Base-by-base conservation (phyloP, 441 rosid species). In the Flueggea neowawraea region DNA sequence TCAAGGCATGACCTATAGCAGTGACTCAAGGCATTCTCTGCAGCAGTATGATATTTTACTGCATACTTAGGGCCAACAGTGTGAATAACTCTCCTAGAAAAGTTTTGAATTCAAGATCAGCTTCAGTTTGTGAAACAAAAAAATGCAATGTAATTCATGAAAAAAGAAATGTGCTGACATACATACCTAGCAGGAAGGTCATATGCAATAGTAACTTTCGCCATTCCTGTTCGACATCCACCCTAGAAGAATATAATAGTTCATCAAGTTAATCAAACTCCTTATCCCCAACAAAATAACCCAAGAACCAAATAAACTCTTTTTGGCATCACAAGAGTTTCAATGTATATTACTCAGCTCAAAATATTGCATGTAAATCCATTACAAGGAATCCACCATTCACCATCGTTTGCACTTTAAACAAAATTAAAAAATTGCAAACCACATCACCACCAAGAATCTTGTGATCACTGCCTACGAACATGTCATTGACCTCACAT, bases 51-150 rank as follows among this genome's bases (percentile, higher is more conserved):
- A 81, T 95, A 95, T 74, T 95, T 91, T 39, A 95, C 92, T 49
- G 98, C 99, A 82, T 95, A 91, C 78, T 91, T 95, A 52, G 99
- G 99, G 56, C 99, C 99, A 65, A 95, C 97, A 7, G 99, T 91
- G 75, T 95, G 99, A 73, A 95, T 90, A 68, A 95, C 89, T 82
- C 87, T 82, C 99, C 99, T 95, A 78, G 64, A 61, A 62, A 64
- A 63, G 63, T 15, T 63, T 56, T 54, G 31, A 50, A 57, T 17
- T 10, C 55, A 16, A 43, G 16, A 54, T 62, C 68, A 72, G 54
- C 54, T 33, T 49, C 54, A 36, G 41, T 36, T 36, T 36, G 41
- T 36, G 41, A 36, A 47, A 12, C 50, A 47, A 47, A 6, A 47
- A 47, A 0, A 47, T 10, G 50, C 50, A 47, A 55, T 61, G 31